phyloP scores from a whole-genome alignment of 2,329 filamentous ascomycete genomes.

The Atkinsonella texensis region DNA sequence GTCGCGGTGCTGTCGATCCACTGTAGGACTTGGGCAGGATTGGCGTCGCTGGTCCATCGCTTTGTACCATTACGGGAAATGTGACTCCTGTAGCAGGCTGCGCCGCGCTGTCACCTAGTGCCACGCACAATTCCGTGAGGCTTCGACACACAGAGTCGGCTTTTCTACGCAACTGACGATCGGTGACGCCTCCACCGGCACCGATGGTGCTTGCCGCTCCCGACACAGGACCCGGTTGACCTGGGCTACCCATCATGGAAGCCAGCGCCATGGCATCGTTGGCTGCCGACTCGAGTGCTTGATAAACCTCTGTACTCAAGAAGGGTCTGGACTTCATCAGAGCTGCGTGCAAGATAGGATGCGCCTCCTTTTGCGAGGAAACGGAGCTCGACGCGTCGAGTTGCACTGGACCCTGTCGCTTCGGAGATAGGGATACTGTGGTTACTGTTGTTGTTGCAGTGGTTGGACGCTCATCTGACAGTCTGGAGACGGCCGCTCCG shows the following conservation, averaged over 20 bases:
- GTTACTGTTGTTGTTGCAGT: slow-evolving; percentile 88
- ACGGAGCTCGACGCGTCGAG: slow-evolving; percentile 28
- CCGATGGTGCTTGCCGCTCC: slow-evolving; percentile 54
- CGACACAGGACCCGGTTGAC: slow-evolving; percentile 56
- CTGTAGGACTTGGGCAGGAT: slow-evolving; percentile 30
- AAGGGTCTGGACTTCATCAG: slow-evolving; percentile 64
- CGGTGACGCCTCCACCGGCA: slow-evolving; percentile 43
- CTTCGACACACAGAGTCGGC: slow-evolving; percentile 88
- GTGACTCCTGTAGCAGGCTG: slow-evolving; percentile 8
- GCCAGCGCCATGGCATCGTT: slow-evolving; percentile 71
- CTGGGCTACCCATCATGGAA: slow-evolving; percentile 61
- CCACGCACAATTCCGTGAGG: slow-evolving; percentile 83
- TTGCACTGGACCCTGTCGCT: slow-evolving; percentile 34
- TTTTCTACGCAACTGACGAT: slow-evolving; percentile 79
- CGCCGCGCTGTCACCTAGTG: slow-evolving; percentile 46
- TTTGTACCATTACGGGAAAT: slow-evolving; percentile 11
- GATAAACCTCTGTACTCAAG: slow-evolving; percentile 60
- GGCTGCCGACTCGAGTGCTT: slow-evolving; percentile 67
- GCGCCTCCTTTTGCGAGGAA: slow-evolving; percentile 43
- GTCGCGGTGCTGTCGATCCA: slow-evolving; percentile 25
- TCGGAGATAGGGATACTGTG: slow-evolving; percentile 82
- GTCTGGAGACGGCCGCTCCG: slow-evolving; percentile 62
- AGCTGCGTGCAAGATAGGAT: slow-evolving; percentile 71
- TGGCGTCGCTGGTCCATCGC: slow-evolving; percentile 27
- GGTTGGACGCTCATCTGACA: slow-evolving; percentile 68